phyloP scores from a whole-genome alignment of 2,329 filamentous ascomycete species.

The Botryotinia globosa region DNA sequence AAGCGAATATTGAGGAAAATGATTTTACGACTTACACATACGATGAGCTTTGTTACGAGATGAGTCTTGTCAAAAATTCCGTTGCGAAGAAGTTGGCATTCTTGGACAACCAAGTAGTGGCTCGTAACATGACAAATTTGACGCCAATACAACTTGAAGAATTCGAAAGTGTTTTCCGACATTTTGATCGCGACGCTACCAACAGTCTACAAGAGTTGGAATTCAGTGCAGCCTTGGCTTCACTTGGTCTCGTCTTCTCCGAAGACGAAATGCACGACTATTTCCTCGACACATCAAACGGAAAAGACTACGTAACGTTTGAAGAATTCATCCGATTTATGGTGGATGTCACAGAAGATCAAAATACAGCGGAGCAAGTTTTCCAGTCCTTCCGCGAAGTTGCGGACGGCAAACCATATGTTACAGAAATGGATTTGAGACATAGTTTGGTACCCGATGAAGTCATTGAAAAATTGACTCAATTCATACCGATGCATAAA shows the following conservation, averaged over 20 bases:
- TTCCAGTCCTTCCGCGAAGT: conserved; percentile 98
- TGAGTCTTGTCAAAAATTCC: conserved; percentile 84
- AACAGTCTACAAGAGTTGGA: conserved; percentile 92
- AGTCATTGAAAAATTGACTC: conserved; percentile 87
- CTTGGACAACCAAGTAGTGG: conserved; percentile 97
- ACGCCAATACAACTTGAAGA: conserved; percentile 98
- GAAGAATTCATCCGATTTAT: conserved; percentile 99
- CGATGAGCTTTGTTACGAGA: conserved; percentile 91
- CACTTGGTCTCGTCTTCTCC: conserved; percentile 90
- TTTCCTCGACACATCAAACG: conserved; percentile 82
- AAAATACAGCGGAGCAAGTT: conserved; percentile 97
- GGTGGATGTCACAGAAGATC: conserved; percentile 98
- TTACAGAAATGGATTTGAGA: conserved; percentile 93
- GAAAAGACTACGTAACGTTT: conserved; percentile 79
- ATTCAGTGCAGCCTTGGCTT: conserved; percentile 94
- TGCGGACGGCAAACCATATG: conserved; percentile 96
- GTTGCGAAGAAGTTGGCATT: conserved; percentile 97
- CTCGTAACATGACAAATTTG: conserved; percentile 96
- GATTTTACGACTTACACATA: conserved; percentile 99
- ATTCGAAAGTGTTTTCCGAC: conserved; percentile 96
- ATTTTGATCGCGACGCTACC: conserved; percentile 91
- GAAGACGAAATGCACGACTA: conserved; percentile 98
- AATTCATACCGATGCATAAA: conserved; percentile 79
- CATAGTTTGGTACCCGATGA: conserved; percentile 96
- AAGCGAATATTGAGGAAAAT: conserved; percentile 98